phyloP scores from a whole-genome alignment of 2,329 filamentous ascomycete species.

The Paracamarosporium sp. region DNA sequence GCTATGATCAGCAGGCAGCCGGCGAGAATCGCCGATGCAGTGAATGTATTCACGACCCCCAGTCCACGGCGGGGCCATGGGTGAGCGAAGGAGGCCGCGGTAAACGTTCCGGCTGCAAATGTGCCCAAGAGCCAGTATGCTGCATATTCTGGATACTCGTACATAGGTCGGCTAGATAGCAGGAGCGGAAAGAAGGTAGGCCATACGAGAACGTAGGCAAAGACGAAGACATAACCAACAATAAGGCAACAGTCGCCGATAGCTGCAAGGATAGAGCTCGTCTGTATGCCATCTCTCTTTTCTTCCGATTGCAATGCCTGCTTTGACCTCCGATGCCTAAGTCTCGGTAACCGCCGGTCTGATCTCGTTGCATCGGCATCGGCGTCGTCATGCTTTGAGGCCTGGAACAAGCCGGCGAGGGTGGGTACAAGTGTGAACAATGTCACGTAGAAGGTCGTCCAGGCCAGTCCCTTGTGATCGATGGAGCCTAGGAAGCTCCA shows the following conservation, averaged over 20 bases:
- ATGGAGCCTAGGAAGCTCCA: constrained; percentile 4
- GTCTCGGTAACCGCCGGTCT: neutral
- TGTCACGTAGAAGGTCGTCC: constrained; percentile 7
- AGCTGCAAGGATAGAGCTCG: neutral
- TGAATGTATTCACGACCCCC: constrained; percentile 16
- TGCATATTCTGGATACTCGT: constrained; percentile 7
- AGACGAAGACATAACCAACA: constrained; percentile 10
- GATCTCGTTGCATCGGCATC: neutral
- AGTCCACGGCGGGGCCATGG: neutral
- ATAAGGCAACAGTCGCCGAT: constrained; percentile 7
- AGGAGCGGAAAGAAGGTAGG: constrained; percentile 19
- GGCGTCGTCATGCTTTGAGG: neutral
- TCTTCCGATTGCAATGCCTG: neutral
- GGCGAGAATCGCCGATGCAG: constrained; percentile 1
- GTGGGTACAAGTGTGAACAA: constrained; percentile 13
- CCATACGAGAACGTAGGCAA: constrained; percentile 16
- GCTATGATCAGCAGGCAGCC: constrained; percentile 3
- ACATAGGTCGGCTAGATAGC: constrained; percentile 6
- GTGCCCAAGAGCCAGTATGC: constrained; percentile 9
- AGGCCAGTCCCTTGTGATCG: neutral
- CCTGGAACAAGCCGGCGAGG: constrained; percentile 7
- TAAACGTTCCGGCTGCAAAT: neutral
- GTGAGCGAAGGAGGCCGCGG: neutral
- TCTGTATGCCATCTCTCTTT: neutral
- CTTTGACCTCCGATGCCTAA: neutral